These are phyloP conservation scores for Claviceps sp. DNA, from an alignment of 2,329 filamentous ascomycete genomes.

Conservation along the genomic window DNA sequence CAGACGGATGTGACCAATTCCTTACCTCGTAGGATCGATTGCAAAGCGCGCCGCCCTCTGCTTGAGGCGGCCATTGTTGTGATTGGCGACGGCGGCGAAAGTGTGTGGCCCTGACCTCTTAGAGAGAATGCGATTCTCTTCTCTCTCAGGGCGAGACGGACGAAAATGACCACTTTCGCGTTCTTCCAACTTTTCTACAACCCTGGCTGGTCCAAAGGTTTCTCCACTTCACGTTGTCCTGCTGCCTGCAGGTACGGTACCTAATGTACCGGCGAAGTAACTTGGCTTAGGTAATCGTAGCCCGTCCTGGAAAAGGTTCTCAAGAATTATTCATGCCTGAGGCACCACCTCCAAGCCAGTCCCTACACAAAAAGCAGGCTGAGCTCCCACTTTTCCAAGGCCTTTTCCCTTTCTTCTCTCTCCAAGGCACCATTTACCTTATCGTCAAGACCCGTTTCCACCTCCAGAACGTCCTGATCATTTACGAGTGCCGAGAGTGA, in stretches of 20 bases:
- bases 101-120: conserved; percentile 4
- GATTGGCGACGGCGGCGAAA: neutral
- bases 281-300: neutral
- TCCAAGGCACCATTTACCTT: conserved; percentile 72
- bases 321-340: conserved; percentile 11
- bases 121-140: conserved; percentile 5
- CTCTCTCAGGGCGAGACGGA: neutral
- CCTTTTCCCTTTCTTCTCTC: neutral
- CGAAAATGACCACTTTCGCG: conserved; percentile 1
- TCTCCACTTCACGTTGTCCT: neutral
- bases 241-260: conserved; percentile 2
- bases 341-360: conserved; percentile 8
- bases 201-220: neutral
- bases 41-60: conserved; percentile 38
- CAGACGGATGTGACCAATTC: neutral
- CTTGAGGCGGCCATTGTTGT: conserved; percentile 37
- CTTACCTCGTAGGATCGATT: conserved; percentile 36
- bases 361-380: conserved; percentile 9
- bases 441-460: conserved; percentile 70
- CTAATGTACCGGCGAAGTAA: neutral
- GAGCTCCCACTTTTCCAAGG: conserved; percentile 1
- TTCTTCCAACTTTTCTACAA: conserved; percentile 12
- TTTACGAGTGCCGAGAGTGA: conserved; percentile 79
- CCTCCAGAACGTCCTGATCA: conserved; percentile 74
- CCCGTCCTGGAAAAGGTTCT: too few relatives aligned